These are phyloP conservation scores for Carex myosuroides DNA, from an alignment of 176 grass and related monocot genomes.

Conservation along the genomic window DNA sequence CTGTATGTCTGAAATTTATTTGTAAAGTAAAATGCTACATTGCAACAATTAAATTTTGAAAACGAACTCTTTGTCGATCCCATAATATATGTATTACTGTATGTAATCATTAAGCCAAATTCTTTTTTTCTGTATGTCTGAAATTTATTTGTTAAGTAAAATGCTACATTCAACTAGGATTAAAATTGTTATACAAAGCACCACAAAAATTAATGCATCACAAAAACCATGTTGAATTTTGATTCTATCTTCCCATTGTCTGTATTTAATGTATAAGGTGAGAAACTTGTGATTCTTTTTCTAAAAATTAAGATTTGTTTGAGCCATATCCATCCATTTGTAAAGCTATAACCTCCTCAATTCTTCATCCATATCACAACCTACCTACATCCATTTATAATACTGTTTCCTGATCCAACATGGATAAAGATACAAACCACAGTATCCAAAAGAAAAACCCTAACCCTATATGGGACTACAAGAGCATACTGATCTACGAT, in stretches of 20 bases:
- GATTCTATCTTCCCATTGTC: not conserved
- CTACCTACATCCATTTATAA: constrained; percentile 12
- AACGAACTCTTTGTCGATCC: not conserved
- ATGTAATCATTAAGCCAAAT: no score
- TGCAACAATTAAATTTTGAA: not conserved
- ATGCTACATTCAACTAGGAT: not conserved
- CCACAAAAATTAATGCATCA: not conserved
- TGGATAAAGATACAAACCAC: constrained; percentile 4
- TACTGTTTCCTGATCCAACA: not conserved
- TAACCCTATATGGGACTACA: constrained; percentile 30
- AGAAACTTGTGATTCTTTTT: constrained; percentile 15
- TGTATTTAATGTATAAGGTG: constrained; percentile 12
- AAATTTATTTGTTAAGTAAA: no score
- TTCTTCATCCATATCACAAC: constrained; percentile 9
- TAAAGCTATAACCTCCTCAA: constrained; percentile 11
- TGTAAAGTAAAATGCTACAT: not conserved
- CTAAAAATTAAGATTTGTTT: constrained; percentile 8
- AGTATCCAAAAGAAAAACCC: constrained; percentile 7
- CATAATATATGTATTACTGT: not conserved
- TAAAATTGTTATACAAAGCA: not conserved
- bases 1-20: not conserved
- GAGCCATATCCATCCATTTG: constrained; percentile 26
- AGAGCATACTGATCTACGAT: constrained; percentile 28
- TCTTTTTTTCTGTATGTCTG: no score
- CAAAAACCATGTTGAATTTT: not conserved